Evolutionary conservation across 495 filamentous ascomycete genomes (phyloP).

Genomic region (Letharia columbiana): DNA sequence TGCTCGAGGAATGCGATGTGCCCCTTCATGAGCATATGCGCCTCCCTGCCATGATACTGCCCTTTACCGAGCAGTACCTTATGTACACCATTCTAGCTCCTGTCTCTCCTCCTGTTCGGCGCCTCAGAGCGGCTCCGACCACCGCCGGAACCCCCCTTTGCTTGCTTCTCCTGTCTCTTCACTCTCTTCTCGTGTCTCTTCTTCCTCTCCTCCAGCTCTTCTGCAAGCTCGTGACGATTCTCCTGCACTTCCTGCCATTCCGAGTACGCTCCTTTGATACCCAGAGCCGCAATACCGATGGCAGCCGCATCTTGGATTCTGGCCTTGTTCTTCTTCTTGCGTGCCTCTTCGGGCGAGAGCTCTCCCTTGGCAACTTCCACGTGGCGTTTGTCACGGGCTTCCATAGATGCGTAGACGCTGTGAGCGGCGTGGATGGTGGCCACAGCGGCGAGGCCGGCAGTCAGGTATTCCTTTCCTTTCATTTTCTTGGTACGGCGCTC

Average conservation of each 20-base stretch:
- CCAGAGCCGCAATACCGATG: conserved; percentile 64
- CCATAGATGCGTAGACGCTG: conserved; percentile 63
- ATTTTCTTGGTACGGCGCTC: conserved; percentile 56
- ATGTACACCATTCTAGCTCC: conserved; percentile 3
- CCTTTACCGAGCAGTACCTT: not conserved
- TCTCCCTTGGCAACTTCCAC: conserved; percentile 57
- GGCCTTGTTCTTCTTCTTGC: conserved; percentile 58
- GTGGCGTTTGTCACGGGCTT: conserved; percentile 55
- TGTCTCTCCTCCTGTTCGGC: conserved; percentile 8
- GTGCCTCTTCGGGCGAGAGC: conserved; percentile 56
- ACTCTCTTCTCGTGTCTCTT: conserved; percentile 25
- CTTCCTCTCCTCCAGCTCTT: conserved; percentile 21
- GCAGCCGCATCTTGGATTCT: conserved; percentile 62
- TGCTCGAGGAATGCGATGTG: not conserved
- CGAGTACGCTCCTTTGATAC: conserved; percentile 56
- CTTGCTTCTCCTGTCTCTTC: conserved; percentile 21
- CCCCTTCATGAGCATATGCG: not conserved
- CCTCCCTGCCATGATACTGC: not conserved
- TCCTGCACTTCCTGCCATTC: conserved; percentile 46
- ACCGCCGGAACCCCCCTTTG: not conserved
- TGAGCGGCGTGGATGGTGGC: conserved; percentile 71
- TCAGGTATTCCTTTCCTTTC: conserved; percentile 69
- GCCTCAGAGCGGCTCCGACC: conserved; percentile 11
- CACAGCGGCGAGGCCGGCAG: conserved; percentile 63
- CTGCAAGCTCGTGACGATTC: conserved; percentile 29